Conservation (phyloP, 371 early-diverging fungal genomes). For the Ordospora colligata region DNA sequence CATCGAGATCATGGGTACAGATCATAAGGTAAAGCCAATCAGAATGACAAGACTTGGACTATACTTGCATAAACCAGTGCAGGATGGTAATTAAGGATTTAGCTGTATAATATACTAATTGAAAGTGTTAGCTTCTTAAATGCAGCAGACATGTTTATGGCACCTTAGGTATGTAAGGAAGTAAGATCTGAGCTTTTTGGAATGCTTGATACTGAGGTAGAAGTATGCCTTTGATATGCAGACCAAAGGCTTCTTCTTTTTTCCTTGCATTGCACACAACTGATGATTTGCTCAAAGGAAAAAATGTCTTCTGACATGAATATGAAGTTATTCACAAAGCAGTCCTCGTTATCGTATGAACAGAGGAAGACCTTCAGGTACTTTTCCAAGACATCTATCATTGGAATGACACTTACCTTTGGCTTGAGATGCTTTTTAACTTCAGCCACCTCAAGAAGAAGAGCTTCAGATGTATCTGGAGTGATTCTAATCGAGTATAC, state of each 20-base stretch:
- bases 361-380: constrained; percentile 54
- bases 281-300: constrained; percentile 50
- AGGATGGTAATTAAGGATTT: not conserved
- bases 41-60: constrained; percentile 21
- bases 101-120: no score
- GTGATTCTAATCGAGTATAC: constrained; percentile 35
- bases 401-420: not conserved
- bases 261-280: not conserved
- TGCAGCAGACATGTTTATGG: no score
- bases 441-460: constrained; percentile 36
- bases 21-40: not conserved
- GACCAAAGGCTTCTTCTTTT: not conserved
- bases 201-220: no score
- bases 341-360: constrained; percentile 16
- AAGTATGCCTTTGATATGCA: not conserved
- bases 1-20: constrained; percentile 6
- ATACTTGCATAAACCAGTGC: not conserved
- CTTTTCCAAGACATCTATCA: constrained; percentile 44
- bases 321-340: constrained; percentile 56
- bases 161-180: no score
- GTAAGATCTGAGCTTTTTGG: no score
- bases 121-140: no score
- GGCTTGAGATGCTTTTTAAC: constrained; percentile 35
- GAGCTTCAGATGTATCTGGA: constrained; percentile 3
- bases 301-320: constrained; percentile 47